These are phyloP conservation scores for Amaranthus palmeri DNA, from an alignment of 148 eudicot genomes.

Conservation along the genomic window DNA sequence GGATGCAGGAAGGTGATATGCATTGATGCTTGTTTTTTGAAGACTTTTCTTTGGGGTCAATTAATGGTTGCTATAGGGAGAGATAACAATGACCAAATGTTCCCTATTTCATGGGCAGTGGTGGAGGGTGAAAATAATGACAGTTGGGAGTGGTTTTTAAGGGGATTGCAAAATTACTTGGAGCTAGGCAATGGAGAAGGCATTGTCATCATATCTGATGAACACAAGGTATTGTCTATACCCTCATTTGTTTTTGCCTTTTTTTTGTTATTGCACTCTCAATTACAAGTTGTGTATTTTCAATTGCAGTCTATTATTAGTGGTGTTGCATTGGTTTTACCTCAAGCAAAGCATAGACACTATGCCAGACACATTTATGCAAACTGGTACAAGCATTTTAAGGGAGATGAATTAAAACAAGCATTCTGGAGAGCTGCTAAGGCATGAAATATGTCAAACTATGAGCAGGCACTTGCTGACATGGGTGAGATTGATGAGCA, in stretches of 20 bases:
- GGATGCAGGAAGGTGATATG: not conserved
- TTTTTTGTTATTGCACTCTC: no score
- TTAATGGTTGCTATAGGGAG: not conserved
- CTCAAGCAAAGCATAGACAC: not conserved
- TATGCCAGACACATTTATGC: not conserved
- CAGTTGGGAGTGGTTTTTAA: not conserved
- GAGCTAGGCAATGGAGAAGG: not conserved
- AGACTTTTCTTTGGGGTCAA: constrained; percentile 4
- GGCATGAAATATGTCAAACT: not conserved
- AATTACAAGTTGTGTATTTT: no score
- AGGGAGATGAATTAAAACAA: not conserved
- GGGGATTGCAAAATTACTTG: not conserved
- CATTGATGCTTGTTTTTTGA: constrained; percentile 2
- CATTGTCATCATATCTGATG: not conserved
- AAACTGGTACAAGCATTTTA: not conserved
- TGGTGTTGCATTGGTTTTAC: not conserved
- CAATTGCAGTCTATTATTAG: not conserved
- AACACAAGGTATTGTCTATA: constrained; percentile 11
- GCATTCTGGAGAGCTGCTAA: not conserved
- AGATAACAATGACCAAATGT: constrained; percentile 13
- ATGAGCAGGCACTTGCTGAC: not conserved
- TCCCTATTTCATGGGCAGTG: not conserved
- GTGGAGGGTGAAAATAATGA: not conserved
- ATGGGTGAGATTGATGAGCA: not conserved
- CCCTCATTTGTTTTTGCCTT: no score